Conservation (phyloP, 2,329 filamentous ascomycete species). For the Aspergillus sp. region DNA sequence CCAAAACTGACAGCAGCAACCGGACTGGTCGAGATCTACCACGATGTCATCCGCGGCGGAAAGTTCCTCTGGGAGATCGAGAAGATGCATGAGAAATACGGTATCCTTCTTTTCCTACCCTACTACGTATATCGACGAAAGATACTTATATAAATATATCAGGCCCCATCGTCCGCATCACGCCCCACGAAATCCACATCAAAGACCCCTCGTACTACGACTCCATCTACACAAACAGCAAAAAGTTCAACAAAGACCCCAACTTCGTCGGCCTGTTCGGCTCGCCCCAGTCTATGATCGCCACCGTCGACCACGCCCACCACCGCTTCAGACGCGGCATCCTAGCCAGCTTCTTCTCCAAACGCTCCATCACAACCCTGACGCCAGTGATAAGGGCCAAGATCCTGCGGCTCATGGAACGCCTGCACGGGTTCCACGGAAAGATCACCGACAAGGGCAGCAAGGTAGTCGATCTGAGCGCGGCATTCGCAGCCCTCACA, state of each 20-base stretch:
- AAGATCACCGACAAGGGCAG: background rate
- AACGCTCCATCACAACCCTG: background rate
- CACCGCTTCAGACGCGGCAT: slow-evolving; percentile 32
- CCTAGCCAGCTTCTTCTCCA: slow-evolving; percentile 47
- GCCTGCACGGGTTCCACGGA: background rate
- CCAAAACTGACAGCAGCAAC: slow-evolving; percentile 32
- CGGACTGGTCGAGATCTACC: slow-evolving; percentile 28
- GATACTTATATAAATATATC: background rate
- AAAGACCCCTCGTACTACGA: slow-evolving; percentile 35
- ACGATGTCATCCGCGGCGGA: slow-evolving; percentile 25
- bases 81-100: slow-evolving; percentile 28
- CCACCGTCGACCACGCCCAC: background rate
- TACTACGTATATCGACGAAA: too few relatives aligned
- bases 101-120: too few relatives aligned
- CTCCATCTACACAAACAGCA: slow-evolving; percentile 27
- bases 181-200: slow-evolving; percentile 37
- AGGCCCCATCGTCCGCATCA: slow-evolving; percentile 40
- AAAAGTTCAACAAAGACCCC: slow-evolving; percentile 4
- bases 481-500: slow-evolving; percentile 3
- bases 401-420: background rate
- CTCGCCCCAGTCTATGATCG: background rate
- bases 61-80: slow-evolving; percentile 25
- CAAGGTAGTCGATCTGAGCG: background rate
- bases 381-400: background rate
- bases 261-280: background rate